These are phyloP conservation scores for Dactylonectria macrodidyma DNA, from an alignment of 2,329 filamentous ascomycete genomes.

Conservation along the genomic window DNA sequence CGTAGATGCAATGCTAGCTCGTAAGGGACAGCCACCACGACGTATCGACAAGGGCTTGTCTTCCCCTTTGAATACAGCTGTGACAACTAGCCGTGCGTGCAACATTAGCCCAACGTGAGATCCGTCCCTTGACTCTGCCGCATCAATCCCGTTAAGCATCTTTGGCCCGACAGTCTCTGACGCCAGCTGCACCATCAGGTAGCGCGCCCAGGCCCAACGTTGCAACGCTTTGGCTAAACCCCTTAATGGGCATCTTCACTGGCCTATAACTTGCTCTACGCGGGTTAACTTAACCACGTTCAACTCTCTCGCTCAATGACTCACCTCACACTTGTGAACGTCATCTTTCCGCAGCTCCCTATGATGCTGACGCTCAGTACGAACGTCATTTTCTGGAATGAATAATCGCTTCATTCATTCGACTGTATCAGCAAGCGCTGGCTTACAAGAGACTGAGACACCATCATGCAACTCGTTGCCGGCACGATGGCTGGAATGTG, in stretches of 20 bases:
- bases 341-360: not conserved
- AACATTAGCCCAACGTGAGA: conserved; percentile 3
- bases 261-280: not conserved
- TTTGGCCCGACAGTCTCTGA: not conserved
- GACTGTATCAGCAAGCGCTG: conserved; percentile 38
- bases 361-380: not conserved
- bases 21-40: conserved; percentile 4
- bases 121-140: conserved; percentile 2
- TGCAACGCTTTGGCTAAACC: not conserved
- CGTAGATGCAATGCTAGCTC: conserved; percentile 6
- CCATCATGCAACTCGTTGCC: conserved; percentile 38
- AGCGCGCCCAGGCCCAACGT: not conserved
- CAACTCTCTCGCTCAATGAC: conserved; percentile 7
- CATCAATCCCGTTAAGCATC: conserved; percentile 11
- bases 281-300: conserved; percentile 14
- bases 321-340: not conserved
- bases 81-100: conserved; percentile 1
- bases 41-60: conserved; percentile 5
- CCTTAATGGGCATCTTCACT: not conserved
- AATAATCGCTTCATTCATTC: conserved; percentile 11
- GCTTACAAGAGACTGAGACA: conserved; percentile 39
- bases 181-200: conserved; percentile 10
- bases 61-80: conserved; percentile 6
- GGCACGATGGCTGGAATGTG: conserved; percentile 50
- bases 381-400: conserved; percentile 36